These are phyloP conservation scores for Suillus subaureus DNA, from an alignment of 768 basidiomycete species.

Conservation along the genomic window DNA sequence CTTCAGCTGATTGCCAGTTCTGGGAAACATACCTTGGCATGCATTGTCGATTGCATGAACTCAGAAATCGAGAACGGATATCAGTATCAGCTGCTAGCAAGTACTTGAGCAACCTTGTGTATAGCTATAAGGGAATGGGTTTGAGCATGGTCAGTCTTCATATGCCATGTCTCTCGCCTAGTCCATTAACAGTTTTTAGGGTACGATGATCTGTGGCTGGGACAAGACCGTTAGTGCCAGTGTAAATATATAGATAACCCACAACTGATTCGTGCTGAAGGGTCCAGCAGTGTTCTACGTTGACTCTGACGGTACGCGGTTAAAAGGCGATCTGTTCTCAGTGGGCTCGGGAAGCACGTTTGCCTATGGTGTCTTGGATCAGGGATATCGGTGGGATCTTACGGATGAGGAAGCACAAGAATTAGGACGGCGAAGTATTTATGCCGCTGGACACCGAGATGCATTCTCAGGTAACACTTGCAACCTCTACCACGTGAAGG, in stretches of 20 bases:
- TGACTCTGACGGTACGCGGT: slow-evolving; percentile 93
- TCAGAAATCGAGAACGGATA: slow-evolving; percentile 95
- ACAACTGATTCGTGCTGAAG: slow-evolving; percentile 38
- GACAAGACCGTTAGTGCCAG: slow-evolving; percentile 83
- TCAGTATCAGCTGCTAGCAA: slow-evolving; percentile 99
- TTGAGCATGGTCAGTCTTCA: slow-evolving; percentile 81
- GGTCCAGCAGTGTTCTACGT: slow-evolving; percentile 97
- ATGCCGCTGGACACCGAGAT: slow-evolving; percentile 96
- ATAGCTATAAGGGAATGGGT: slow-evolving; percentile 99
- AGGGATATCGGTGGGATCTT: slow-evolving; percentile 92
- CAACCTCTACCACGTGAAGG: slow-evolving; percentile 94
- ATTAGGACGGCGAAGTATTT: slow-evolving; percentile 89
- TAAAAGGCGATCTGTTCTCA: slow-evolving; percentile 97
- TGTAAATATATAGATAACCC: neutral
- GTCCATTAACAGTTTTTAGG: slow-evolving; percentile 47
- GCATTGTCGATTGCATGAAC: slow-evolving; percentile 95
- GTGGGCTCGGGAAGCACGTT: slow-evolving; percentile 98
- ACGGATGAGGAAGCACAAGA: slow-evolving; percentile 94
- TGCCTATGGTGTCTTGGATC: slow-evolving; percentile 98
- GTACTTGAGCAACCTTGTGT: slow-evolving; percentile 95
- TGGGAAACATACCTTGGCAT: slow-evolving; percentile 99
- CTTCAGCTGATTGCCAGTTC: slow-evolving; percentile 88
- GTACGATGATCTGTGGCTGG: slow-evolving; percentile 99
- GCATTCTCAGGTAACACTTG: slow-evolving; percentile 95
- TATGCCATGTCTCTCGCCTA: slow-evolving; percentile 4